Base-by-base conservation (phyloP, 2,329 filamentous ascomycete species). In the Aspergillus sp. region DNA sequence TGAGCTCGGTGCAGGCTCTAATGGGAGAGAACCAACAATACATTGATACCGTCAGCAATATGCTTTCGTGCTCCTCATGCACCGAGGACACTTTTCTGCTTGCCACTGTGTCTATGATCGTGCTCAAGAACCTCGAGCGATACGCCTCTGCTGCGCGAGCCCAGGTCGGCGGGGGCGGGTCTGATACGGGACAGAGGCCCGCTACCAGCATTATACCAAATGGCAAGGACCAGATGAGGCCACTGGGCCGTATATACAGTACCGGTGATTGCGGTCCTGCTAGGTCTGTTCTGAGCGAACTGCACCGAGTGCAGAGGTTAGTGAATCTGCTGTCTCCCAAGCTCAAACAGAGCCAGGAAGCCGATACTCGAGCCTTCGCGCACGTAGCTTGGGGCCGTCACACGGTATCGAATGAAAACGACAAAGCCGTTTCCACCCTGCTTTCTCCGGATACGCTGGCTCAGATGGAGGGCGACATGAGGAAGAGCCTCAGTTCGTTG, bases 101-200 rank as follows among this genome's bases (percentile, higher is more conserved):
- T 17, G 59, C 65, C 9, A 57, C 75, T 12, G 56, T 75, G 24
- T 67, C 72, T 4, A 57, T 75, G 21, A 66, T 74, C 40, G 60
- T 73, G 7, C 69, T 75, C 62, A 75, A 75, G 61, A 63, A 74
- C 3, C 55, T 77, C 24, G 68, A 60, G 21, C 67, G 68, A 57
- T 77, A 75, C 57, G 62, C 66, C 0, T 55, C 65, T 4, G 70
- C 63, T 6, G 70, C 66, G 45, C 52, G 50, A 45, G 37, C 24
- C n/a, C 55, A 59, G 17, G 33, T 31, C 23, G 37, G 43, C 54
- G 43, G 50, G 21, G 44, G 7, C 1, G 24, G 33, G 21, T 8
- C 21, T 6, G 24, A 46, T n/a, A 15, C 44, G 14, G 24, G 27
- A 31, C 45, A 14, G 45, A 33, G n/a, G 23, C n/a, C 31, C 11